Percentiles rank a stretch among this genome's conserved stretches.
Evolutionary conservation across 345 rosid genomes (phyloP).

Genomic region (Syzygium grande): DNA sequence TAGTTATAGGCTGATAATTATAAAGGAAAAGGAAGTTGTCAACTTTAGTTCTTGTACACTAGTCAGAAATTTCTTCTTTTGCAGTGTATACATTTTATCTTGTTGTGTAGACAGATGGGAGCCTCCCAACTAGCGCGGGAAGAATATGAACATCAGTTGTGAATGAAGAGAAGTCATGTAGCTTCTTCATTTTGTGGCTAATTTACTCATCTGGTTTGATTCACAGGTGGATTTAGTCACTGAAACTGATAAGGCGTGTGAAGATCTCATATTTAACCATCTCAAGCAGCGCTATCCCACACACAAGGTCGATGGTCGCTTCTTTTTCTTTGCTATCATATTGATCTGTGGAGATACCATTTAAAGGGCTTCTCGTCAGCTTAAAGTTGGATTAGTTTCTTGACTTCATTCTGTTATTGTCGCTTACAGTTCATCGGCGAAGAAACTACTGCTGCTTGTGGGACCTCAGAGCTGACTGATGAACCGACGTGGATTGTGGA

Average conservation of each 20-base stretch:
- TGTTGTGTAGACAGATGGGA: background rate
- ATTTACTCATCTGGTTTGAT: background rate
- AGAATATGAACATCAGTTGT: background rate
- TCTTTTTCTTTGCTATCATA: background rate
- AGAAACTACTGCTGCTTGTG: slow-evolving; percentile 89
- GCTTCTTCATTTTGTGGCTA: background rate
- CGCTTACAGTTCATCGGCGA: slow-evolving; percentile 77
- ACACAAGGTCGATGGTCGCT: slow-evolving; percentile 47
- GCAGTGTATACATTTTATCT: background rate
- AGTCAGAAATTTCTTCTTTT: background rate
- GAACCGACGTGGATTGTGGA: slow-evolving; percentile 99
- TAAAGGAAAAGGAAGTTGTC: background rate
- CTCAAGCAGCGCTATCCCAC: slow-evolving; percentile 55
- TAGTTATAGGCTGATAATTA: background rate
- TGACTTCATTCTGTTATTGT: background rate
- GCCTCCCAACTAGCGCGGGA: background rate
- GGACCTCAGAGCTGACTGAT: slow-evolving; percentile 66
- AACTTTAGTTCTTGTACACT: background rate
- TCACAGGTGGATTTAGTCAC: slow-evolving; percentile 91
- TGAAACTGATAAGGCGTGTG: slow-evolving; percentile 96
- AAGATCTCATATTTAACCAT: slow-evolving; percentile 77
- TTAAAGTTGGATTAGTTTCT: background rate
- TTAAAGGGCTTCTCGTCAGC: background rate
- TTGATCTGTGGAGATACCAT: background rate
- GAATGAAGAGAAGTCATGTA: background rate